Evolutionary conservation across 176 grass and related monocot genomes (phyloP), one percentile per base, ranked within the genome.

Genomic region (Tillandsia leiboldiana): DNA sequence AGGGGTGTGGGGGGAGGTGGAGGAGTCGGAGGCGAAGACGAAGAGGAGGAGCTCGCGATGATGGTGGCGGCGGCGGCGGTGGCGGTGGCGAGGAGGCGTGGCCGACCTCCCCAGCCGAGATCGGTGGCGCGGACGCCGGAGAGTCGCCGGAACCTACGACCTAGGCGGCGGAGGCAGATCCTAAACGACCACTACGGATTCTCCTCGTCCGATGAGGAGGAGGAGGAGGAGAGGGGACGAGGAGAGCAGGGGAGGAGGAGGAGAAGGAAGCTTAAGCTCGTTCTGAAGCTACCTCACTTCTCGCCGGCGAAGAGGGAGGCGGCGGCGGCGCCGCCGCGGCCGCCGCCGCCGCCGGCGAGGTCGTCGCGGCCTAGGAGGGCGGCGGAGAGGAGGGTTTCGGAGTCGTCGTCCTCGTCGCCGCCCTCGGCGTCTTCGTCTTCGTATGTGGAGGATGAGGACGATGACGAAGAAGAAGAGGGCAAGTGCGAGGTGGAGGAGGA

Each of bases 261-360:
- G 13, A 77, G 84, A 11, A 83, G 87, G 57, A 90, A 94, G 84
- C 81, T 99, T 63, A 94, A 99, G 87, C 79, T 99, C 12, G 85
- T 99, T 0, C 80, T 85, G 62, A 93, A 88, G 82, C 75, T 94
- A 24, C 82, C 86, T 11, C 77, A 77, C 53, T 77, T 80, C 17
- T 70, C 81, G 3, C 64, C 64, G 53, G 82, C 1, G n/a, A 47
- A 26, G 63, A 33, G 5, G 63, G 63, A 22, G 23, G 68, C 50
- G 3, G 23, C 11, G 13, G 10, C 50, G 49, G 29, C 49, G 33
- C 33, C 29, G 76, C 75, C 49, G 33, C 33, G 3, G 76, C 75
- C 75, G 84, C 49, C 11, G 74, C 3, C 78, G 77, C 12, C 48
- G 69, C 26, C 65, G 73, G 73, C 71, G 29, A 4, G 2, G 33